Conservation (phyloP, 164 flowering plant species). For the Vitis riparia region DNA sequence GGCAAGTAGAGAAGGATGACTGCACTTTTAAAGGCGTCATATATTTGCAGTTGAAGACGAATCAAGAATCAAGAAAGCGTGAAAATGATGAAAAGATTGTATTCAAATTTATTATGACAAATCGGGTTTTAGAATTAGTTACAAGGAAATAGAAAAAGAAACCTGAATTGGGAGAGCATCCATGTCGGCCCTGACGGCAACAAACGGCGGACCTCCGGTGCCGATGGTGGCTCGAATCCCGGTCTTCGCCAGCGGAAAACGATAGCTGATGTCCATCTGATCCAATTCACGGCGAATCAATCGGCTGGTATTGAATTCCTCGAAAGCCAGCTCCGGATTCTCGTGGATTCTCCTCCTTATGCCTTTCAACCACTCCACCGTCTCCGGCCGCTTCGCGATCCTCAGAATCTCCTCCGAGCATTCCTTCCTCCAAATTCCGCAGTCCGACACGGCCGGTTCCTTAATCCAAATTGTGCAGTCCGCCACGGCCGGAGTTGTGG, state of each 20-base stretch:
- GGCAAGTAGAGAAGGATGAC: too few relatives aligned
- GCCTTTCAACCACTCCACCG: constrained; percentile 46
- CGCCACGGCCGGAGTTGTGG: not conserved
- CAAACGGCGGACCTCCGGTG: constrained; percentile 74
- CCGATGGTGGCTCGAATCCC: constrained; percentile 73
- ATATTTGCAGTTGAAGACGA: too few relatives aligned
- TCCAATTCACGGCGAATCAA: constrained; percentile 63
- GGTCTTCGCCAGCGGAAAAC: constrained; percentile 58
- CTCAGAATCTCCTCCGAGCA: constrained; percentile 37
- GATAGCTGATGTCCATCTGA: constrained; percentile 45
- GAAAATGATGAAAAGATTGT: too few relatives aligned
- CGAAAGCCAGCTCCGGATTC: constrained; percentile 75
- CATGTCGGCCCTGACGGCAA: constrained; percentile 91
- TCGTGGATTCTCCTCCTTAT: constrained; percentile 73
- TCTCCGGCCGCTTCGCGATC: constrained; percentile 44
- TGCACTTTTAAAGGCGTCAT: too few relatives aligned
- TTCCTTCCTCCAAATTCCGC: constrained; percentile 15
- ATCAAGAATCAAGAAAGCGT: too few relatives aligned
- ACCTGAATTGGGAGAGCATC: constrained; percentile 97
- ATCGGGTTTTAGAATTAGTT: not conserved
- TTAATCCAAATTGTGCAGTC: not conserved
- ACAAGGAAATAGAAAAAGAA: not conserved
- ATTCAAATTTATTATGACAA: too few relatives aligned
- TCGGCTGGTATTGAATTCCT: constrained; percentile 64
- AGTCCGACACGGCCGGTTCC: not conserved